phyloP scores from a whole-genome alignment of 2,329 filamentous ascomycete species.

The Emmonsiellopsis sp. region DNA sequence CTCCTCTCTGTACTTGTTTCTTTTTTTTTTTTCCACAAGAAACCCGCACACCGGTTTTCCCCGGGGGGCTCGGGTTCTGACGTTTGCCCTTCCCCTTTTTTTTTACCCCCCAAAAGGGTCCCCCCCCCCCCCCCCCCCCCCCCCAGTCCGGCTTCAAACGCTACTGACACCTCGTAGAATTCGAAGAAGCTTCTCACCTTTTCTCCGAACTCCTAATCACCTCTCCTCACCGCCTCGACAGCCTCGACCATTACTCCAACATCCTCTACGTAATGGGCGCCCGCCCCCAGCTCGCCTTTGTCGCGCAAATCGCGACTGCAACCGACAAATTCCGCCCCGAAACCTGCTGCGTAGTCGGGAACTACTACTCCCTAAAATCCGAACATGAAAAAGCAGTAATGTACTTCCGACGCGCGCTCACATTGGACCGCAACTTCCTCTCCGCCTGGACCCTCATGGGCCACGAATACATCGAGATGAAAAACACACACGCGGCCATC shows the following conservation, averaged over 20 bases:
- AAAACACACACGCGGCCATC: conserved; percentile 95
- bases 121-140: background rate
- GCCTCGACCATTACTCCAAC: conserved; percentile 92
- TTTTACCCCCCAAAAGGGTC: conserved; percentile 78
- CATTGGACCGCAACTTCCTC: conserved; percentile 78
- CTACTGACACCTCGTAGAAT: conserved; percentile 35
- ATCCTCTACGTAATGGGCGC: conserved; percentile 89
- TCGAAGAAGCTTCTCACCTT: conserved; percentile 53
- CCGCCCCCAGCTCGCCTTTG: conserved; percentile 79
- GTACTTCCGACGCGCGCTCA: conserved; percentile 89
- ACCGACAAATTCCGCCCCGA: conserved; percentile 95
- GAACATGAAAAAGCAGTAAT: conserved; percentile 97
- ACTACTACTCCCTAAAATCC: conserved; percentile 90
- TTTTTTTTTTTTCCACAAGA: too few relatives aligned
- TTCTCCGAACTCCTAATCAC: conserved; percentile 59
- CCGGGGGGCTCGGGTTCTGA: too few relatives aligned
- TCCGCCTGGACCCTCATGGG: conserved; percentile 99
- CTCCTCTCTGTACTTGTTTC: too few relatives aligned
- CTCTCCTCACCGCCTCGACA: conserved; percentile 66
- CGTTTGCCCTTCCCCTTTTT: too few relatives aligned
- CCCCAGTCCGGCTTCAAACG: background rate
- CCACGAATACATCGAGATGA: conserved; percentile 96
- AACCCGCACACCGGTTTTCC: too few relatives aligned
- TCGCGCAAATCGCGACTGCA: conserved; percentile 81
- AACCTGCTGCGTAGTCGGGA: conserved; percentile 92